Percentiles rank a stretch among this genome's conserved stretches.
phyloP scores from a whole-genome alignment of 192 early-diverging fungal genomes.

The Geosiphon pyriformis region DNA sequence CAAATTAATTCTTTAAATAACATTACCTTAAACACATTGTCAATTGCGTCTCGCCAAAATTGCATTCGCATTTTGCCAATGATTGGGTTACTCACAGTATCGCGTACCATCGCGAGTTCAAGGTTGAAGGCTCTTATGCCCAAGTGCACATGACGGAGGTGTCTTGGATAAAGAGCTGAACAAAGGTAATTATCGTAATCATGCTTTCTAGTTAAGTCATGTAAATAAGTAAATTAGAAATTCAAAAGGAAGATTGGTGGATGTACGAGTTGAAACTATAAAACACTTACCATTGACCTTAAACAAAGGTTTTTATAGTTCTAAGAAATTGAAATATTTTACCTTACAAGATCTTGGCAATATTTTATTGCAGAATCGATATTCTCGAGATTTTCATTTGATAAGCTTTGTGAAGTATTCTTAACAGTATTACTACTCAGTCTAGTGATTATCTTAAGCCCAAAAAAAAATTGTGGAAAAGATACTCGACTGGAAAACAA shows the following conservation, averaged over 20 bases:
- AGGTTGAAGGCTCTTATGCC: slow-evolving; percentile 86
- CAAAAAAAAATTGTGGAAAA: too few relatives aligned
- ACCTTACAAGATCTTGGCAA: slow-evolving; percentile 27
- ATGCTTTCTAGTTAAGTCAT: slow-evolving; percentile 34
- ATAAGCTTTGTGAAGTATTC: not conserved
- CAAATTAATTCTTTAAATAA: slow-evolving; percentile 18
- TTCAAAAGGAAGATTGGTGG: not conserved
- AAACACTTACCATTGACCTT: too few relatives aligned
- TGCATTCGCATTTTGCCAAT: slow-evolving; percentile 78
- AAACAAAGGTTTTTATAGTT: too few relatives aligned
- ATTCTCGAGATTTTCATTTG: slow-evolving; percentile 8
- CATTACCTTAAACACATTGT: slow-evolving; percentile 52
- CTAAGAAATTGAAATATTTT: not conserved
- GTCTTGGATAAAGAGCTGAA: slow-evolving; percentile 69
- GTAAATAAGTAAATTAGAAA: not conserved
- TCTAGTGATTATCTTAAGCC: too few relatives aligned
- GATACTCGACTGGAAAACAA: too few relatives aligned
- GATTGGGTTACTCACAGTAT: slow-evolving; percentile 57
- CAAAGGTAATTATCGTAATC: slow-evolving; percentile 80
- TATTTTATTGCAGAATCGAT: slow-evolving; percentile 25
- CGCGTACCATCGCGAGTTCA: slow-evolving; percentile 76
- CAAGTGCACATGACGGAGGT: slow-evolving; percentile 61
- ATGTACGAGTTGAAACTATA: too few relatives aligned
- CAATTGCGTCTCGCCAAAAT: slow-evolving; percentile 86
- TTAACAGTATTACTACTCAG: not conserved